Evolutionary conservation across 495 filamentous ascomycete species (phyloP).

Genomic region (Cercophora newfieldiana): DNA sequence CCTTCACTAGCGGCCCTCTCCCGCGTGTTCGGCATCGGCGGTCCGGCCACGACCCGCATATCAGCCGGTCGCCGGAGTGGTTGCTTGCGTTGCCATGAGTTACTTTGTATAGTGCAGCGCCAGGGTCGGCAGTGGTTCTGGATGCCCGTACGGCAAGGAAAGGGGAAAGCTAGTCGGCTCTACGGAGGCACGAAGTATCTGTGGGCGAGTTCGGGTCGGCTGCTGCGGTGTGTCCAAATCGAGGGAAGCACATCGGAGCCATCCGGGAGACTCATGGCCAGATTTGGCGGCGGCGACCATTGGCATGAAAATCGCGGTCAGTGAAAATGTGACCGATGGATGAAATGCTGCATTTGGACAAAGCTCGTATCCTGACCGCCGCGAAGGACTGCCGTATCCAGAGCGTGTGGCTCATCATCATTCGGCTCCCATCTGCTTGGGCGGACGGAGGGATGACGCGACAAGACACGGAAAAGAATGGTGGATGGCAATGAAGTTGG

Average conservation of each 20-base stretch:
- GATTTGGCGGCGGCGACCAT: not conserved
- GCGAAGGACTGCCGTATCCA: not conserved
- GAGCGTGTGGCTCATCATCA: not conserved
- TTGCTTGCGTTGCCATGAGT: not conserved
- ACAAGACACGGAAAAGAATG: not conserved
- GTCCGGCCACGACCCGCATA: constrained; percentile 7
- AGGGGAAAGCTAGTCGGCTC: not conserved
- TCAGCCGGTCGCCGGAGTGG: constrained; percentile 9
- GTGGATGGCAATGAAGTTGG: not conserved
- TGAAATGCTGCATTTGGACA: not conserved
- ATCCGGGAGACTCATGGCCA: not conserved
- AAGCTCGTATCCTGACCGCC: not conserved
- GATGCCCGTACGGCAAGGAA: not conserved
- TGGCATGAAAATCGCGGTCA: not conserved
- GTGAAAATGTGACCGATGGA: not conserved
- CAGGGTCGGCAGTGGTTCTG: not conserved
- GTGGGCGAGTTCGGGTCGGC: not conserved
- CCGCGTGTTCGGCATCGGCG: constrained; percentile 13
- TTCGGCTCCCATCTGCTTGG: not conserved
- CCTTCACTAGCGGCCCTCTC: not conserved
- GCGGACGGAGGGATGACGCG: not conserved
- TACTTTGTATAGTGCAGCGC: not conserved
- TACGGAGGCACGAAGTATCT: not conserved
- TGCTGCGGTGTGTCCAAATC: not conserved
- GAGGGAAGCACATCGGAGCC: not conserved